These are phyloP conservation scores for Halophytophthora batemanensis DNA, from an alignment of 352 stramenopile genomes.

Conservation along the genomic window DNA sequence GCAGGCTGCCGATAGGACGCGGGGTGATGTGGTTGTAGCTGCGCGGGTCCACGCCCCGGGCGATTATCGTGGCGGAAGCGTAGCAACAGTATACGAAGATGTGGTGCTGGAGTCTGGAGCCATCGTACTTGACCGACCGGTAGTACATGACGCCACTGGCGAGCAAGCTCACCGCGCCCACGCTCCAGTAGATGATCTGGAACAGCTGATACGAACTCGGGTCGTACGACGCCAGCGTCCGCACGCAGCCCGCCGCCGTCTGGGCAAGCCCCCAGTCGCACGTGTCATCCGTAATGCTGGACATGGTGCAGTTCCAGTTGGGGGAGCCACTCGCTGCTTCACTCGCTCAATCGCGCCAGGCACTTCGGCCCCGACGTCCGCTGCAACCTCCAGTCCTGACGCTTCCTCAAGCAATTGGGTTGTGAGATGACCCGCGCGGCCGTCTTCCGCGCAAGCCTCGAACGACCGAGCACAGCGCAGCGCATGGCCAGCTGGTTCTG, in stretches of 20 bases:
- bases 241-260: conserved; percentile 22
- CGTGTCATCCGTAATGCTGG: conserved; percentile 27
- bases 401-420: too few relatives aligned
- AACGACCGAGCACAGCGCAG: too few relatives aligned
- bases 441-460: too few relatives aligned
- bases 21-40: conserved; percentile 37
- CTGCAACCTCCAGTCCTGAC: too few relatives aligned
- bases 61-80: conserved; percentile 30
- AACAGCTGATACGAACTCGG: conserved; percentile 19
- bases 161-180: conserved; percentile 18
- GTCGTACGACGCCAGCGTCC: conserved; percentile 28
- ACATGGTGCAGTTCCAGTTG: too few relatives aligned
- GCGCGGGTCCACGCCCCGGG: conserved; percentile 29
- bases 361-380: not conserved
- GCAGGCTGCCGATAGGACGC: conserved; percentile 31
- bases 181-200: conserved; percentile 31
- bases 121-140: conserved; percentile 24
- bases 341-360: conserved; percentile 1
- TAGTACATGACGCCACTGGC: conserved; percentile 29
- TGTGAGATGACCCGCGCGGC: too few relatives aligned
- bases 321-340: too few relatives aligned
- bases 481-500: too few relatives aligned
- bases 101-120: conserved; percentile 32
- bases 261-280: conserved; percentile 29
- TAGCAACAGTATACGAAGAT: conserved; percentile 39